Evolutionary conservation across 2,329 filamentous ascomycete species (phyloP).

Genomic region (Pseudopyricularia javanii): DNA sequence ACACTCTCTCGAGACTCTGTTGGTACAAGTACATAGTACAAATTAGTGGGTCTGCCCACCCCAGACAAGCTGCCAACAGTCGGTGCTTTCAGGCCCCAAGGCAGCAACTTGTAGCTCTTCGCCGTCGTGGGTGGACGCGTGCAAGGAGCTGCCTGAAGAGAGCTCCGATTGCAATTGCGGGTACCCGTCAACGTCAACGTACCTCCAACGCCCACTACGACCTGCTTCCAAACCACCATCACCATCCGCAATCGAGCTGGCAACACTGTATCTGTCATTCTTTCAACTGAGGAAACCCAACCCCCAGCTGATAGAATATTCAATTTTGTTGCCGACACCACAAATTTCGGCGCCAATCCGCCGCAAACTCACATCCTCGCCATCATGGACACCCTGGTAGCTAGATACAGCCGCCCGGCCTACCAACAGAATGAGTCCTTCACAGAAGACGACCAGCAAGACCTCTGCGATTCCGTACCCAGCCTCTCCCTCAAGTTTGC

Average conservation of each 20-base stretch:
- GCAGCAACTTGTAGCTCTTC: background rate
- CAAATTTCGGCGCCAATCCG: background rate
- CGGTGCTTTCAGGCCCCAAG: background rate
- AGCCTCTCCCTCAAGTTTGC: slow-evolving; percentile 86
- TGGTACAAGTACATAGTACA: too few relatives aligned
- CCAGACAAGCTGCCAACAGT: background rate
- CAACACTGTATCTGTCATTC: background rate
- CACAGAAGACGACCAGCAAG: slow-evolving; percentile 60
- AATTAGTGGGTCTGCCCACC: background rate
- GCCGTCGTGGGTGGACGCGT: background rate
- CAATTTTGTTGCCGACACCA: background rate
- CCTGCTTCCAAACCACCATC: background rate
- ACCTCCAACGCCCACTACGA: background rate
- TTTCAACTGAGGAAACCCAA: background rate
- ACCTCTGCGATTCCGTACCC: slow-evolving; percentile 57
- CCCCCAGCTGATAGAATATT: background rate
- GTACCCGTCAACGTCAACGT: background rate
- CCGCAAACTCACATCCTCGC: slow-evolving; percentile 5
- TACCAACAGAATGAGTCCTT: slow-evolving; percentile 61
- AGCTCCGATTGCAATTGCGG: background rate
- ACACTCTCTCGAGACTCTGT: too few relatives aligned
- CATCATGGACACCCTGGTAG: slow-evolving; percentile 83
- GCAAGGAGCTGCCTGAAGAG: slow-evolving; percentile 1
- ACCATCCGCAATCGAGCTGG: background rate
- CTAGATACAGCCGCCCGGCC: slow-evolving; percentile 75